These are phyloP conservation scores for Podospora anserina DNA, from an alignment of 495 filamentous ascomycete genomes.

Conservation along the genomic window DNA sequence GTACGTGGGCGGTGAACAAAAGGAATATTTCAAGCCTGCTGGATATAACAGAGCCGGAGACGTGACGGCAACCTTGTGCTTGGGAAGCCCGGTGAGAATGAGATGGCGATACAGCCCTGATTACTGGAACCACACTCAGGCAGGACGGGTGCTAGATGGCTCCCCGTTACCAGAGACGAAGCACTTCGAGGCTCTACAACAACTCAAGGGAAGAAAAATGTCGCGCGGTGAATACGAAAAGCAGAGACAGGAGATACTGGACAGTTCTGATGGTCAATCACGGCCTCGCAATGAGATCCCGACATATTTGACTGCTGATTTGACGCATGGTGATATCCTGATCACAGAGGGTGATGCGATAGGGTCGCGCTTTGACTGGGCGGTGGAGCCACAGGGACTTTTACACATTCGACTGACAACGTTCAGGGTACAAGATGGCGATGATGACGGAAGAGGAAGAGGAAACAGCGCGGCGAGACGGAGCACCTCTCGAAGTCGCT, in stretches of 20 bases:
- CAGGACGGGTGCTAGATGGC: neutral
- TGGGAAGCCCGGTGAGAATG: constrained; percentile 3
- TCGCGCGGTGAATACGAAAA: neutral
- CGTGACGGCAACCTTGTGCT: neutral
- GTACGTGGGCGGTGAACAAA: constrained; percentile 4
- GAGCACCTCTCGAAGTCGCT: neutral
- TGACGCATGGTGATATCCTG: constrained; percentile 3
- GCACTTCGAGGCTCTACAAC: neutral
- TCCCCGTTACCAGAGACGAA: neutral
- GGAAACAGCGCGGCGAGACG: neutral
- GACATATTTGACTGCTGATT: neutral
- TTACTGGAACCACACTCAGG: neutral
- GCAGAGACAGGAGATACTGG: neutral
- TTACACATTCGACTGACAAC: constrained; percentile 4
- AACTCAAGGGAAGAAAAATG: neutral
- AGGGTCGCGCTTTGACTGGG: neutral
- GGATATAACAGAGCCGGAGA: neutral
- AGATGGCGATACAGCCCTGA: constrained; percentile 6
- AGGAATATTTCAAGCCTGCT: neutral
- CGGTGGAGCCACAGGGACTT: constrained; percentile 1
- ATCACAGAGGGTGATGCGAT: neutral
- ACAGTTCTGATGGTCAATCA: neutral
- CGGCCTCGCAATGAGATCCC: neutral
- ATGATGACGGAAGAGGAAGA: neutral
- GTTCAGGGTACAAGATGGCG: neutral